Evolutionary conservation across 352 stramenopile genomes (phyloP).

Genomic region (Pythium volutum): DNA sequence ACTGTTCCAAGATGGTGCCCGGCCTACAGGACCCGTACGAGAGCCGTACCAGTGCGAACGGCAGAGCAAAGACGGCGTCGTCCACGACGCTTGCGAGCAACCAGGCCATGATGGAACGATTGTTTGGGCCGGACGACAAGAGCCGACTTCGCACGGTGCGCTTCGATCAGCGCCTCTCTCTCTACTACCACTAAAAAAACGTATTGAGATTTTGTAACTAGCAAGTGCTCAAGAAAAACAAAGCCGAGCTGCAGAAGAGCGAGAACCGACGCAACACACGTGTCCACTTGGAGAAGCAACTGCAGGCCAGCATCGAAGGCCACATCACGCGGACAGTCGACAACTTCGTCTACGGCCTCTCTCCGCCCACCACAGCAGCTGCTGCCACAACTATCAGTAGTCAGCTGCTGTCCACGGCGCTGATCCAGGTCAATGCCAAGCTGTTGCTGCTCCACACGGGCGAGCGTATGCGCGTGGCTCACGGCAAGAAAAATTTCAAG

Average conservation of each 20-base stretch:
- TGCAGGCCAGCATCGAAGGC: conserved; percentile 86
- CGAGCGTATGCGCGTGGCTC: conserved; percentile 71
- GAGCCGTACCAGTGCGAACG: conserved; percentile 35
- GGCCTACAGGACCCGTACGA: conserved; percentile 67
- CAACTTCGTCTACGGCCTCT: conserved; percentile 46
- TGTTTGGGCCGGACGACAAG: conserved; percentile 77
- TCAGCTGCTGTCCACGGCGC: conserved; percentile 5
- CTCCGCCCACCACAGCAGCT: neutral
- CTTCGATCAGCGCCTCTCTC: neutral
- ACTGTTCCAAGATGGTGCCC: conserved; percentile 67
- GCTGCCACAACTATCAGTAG: neutral
- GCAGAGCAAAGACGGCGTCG: conserved; percentile 39
- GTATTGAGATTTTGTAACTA: conserved; percentile 11
- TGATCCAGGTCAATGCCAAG: conserved; percentile 67
- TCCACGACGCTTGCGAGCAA: conserved; percentile 48
- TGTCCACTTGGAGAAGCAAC: conserved; percentile 77
- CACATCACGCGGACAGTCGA: conserved; percentile 87
- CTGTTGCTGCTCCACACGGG: conserved; percentile 83
- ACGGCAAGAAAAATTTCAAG: conserved; percentile 82
- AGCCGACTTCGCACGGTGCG: conserved; percentile 43
- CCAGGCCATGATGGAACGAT: conserved; percentile 70
- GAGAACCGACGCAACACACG: conserved; percentile 73
- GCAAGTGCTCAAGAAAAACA: conserved; percentile 83
- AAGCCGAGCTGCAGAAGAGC: conserved; percentile 70
- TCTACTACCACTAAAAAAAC: neutral